A percentile compares a stretch with the other conserved stretches of the same genome.
phyloP scores from a whole-genome alignment of 495 filamentous ascomycete genomes.

The Cercophora samala region DNA sequence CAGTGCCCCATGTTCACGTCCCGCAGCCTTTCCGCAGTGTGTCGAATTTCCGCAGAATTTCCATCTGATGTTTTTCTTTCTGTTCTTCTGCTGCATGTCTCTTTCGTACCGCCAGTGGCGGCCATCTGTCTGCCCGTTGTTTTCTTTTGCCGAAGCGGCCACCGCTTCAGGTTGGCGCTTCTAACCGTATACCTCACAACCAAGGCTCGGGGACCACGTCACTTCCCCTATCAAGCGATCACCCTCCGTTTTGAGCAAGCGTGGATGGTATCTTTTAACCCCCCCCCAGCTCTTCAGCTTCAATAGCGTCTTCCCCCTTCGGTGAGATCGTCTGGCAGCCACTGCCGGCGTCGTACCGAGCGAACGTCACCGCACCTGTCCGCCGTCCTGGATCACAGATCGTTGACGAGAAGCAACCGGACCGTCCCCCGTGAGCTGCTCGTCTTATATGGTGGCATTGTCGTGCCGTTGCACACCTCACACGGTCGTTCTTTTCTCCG shows the following conservation, averaged over 20 bases:
- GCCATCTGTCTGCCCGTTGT: conserved; percentile 1
- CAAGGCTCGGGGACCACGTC: background rate
- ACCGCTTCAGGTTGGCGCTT: background rate
- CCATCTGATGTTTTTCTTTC: conserved; percentile 3
- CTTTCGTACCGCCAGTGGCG: background rate
- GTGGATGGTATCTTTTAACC: background rate
- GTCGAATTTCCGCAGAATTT: background rate
- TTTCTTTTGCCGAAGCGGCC: conserved; percentile 4
- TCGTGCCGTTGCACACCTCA: conserved; percentile 4
- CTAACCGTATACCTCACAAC: background rate
- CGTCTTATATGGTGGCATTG: conserved; percentile 1
- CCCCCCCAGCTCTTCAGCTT: background rate
- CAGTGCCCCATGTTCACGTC: conserved; percentile 14
- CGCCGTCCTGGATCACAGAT: background rate
- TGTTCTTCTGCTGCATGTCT: conserved; percentile 2
- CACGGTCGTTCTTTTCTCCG: conserved; percentile 1
- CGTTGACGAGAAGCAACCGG: background rate
- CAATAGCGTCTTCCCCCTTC: conserved; percentile 3
- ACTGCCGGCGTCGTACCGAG: conserved; percentile 13
- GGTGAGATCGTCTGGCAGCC: conserved; percentile 12
- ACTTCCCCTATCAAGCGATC: conserved; percentile 7
- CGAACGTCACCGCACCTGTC: conserved; percentile 10
- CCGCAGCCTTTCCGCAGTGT: conserved; percentile 7
- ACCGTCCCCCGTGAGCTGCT: background rate
- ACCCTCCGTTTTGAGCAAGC: conserved; percentile 6